phyloP scores from a whole-genome alignment of 1,139 yeast genomes.

The Diutina neorugosa region DNA sequence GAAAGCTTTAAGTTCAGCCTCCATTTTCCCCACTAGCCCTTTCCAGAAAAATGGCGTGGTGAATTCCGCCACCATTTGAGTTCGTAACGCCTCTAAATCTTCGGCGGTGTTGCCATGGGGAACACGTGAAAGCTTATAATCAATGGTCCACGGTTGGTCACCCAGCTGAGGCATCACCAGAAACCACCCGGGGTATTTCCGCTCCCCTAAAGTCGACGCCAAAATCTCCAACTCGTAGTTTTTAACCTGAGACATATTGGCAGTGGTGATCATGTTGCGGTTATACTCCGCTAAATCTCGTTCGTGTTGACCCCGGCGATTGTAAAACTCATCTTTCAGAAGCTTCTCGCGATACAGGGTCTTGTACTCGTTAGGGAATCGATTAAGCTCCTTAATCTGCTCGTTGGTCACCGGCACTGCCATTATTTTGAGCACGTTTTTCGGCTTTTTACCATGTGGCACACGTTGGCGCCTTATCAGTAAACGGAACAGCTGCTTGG shows the following conservation, averaged over 20 bases:
- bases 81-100: neutral
- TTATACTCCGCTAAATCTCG: neutral
- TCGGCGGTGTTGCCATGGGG: neutral
- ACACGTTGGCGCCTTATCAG: neutral
- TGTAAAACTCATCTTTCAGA: neutral
- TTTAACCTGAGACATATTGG: neutral
- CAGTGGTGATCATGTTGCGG: neutral
- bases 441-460: neutral
- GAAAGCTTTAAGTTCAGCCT: neutral
- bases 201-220: neutral
- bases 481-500: neutral
- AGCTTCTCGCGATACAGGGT: neutral
- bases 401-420: neutral
- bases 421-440: neutral
- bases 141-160: neutral
- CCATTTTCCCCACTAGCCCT: neutral
- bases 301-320: neutral
- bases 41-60: constrained; percentile 2
- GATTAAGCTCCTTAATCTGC: neutral
- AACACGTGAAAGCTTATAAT: neutral
- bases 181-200: neutral
- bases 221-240: neutral
- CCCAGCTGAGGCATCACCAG: neutral
- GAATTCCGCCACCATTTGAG: neutral
- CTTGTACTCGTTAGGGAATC: neutral